Conservation (phyloP, 2,329 filamentous ascomycete genomes). For the Arthrobotrys pseudoclavata region DNA sequence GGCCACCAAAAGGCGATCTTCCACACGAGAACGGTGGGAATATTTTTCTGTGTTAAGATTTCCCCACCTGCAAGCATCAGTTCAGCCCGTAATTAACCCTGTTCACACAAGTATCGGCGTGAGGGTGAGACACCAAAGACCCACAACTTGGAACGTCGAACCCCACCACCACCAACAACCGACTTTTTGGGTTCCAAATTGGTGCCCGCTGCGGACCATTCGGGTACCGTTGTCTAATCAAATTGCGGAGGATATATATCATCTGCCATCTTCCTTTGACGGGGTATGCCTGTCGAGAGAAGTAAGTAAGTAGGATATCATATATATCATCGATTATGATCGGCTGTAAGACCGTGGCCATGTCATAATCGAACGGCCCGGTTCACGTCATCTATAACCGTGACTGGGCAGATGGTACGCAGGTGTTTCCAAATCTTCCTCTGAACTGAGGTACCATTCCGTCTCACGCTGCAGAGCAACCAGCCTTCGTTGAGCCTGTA, state of each 20-base stretch:
- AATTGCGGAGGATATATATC: constrained; percentile 55
- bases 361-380: constrained; percentile 32
- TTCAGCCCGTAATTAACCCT: constrained; percentile 51
- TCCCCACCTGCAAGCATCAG: constrained; percentile 44
- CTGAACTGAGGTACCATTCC: constrained; percentile 9
- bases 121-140: constrained; percentile 54
- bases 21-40: constrained; percentile 28
- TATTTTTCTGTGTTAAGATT: constrained; percentile 32
- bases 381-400: constrained; percentile 31
- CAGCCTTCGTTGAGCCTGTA: constrained; percentile 24
- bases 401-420: constrained; percentile 2
- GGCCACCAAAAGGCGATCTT: constrained; percentile 29
- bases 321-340: constrained; percentile 43
- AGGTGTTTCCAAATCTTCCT: constrained; percentile 7
- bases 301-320: not conserved
- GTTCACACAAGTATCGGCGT: constrained; percentile 37
- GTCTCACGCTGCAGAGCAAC: constrained; percentile 28
- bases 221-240: constrained; percentile 43
- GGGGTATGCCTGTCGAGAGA: constrained; percentile 30
- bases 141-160: constrained; percentile 32
- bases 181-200: constrained; percentile 34
- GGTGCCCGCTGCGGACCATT: constrained; percentile 26
- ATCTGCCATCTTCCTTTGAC: constrained; percentile 37
- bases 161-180: constrained; percentile 57
- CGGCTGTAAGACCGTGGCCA: constrained; percentile 54